Base-by-base conservation (phyloP, 2,329 filamentous ascomycete genomes). In the Phialophora tarda region DNA sequence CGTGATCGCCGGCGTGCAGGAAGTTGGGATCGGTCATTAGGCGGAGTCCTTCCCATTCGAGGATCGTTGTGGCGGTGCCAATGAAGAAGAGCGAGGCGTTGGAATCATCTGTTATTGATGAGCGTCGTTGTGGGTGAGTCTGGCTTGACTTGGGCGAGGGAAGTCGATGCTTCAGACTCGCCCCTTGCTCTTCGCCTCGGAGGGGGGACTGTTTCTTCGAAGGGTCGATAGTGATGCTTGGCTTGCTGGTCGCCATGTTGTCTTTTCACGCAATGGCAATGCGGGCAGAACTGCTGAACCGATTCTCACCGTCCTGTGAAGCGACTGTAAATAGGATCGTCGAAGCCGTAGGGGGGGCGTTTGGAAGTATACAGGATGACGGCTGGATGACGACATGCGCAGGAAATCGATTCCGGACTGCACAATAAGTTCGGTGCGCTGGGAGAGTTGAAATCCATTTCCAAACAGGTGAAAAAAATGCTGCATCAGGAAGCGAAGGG, bases 1-100 rank as follows among this genome's bases (percentile, higher is more conserved):
- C 86, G 71, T 89, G 85, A 71, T 89, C 86, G 34, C 87, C 87
- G 1, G 83, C 83, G 71, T 89, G 88, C 0, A 90, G 81, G 76
- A 90, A 90, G 75, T 89, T 89, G 8, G 86, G 85, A 75, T 80
- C 78, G 4, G 78, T 81, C 78, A 81, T 77, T 11, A 80, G 60
- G 12, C 77, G 72, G 26, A 80, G 73, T 1, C 76, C 77, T 53
- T 76, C 73, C 78, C 78, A 80, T 72, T 80, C 77, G 76, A 79
- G 68, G 23, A 79, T 75, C 0, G 76, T 77, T 7, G 78, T 80
- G 2, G 78, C 79, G 5, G 75, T 80, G 7, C 78, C 79, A 3
- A 80, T 72, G 54, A 80, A 80, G 50, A 76, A 77, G 3, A 81
- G 61, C 2, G 74, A 75, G 38, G 76, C 79, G 72, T 80, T 78